Evolutionary conservation across 192 early-diverging fungal genomes (phyloP).

Genomic region (Bifiguratus adelaidae): DNA sequence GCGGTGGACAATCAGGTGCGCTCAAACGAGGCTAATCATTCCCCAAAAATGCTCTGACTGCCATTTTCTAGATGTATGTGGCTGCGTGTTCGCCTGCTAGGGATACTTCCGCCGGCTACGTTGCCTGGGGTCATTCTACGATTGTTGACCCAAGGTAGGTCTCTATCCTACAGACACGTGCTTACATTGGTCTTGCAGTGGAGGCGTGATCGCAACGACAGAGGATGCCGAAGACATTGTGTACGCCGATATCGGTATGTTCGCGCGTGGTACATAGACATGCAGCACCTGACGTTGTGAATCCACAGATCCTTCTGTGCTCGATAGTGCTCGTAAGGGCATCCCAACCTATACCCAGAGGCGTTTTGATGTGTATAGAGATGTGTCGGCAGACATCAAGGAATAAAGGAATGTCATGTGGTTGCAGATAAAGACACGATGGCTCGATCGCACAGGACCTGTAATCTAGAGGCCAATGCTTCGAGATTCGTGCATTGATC

Average conservation of each 20-base stretch:
- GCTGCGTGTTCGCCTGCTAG: conserved; percentile 95
- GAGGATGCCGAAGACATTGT: conserved; percentile 72
- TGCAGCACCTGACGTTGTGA: neutral
- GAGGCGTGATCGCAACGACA: conserved; percentile 57
- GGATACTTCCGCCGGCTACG: conserved; percentile 59
- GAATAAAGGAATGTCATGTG: conserved; percentile 7
- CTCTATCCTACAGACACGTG: conserved; percentile 1
- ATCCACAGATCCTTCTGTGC: conserved; percentile 37
- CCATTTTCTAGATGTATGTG: conserved; percentile 82
- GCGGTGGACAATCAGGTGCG: conserved; percentile 96
- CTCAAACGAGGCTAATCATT: too few relatives aligned
- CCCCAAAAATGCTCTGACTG: too few relatives aligned
- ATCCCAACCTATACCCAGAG: conserved; percentile 78
- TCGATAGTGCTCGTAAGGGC: conserved; percentile 50
- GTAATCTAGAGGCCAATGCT: too few relatives aligned
- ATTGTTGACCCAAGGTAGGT: conserved; percentile 68
- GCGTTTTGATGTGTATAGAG: conserved; percentile 82
- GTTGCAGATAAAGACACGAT: too few relatives aligned
- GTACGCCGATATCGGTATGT: conserved; percentile 61
- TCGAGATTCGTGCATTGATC: too few relatives aligned
- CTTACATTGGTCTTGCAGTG: conserved; percentile 19
- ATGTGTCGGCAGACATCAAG: conserved; percentile 36
- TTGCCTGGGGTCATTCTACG: conserved; percentile 92
- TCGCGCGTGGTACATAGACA: neutral
- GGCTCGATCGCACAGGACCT: too few relatives aligned